These are phyloP conservation scores for Amniculicola lignicola DNA, from an alignment of 495 filamentous ascomycete species.

Conservation along the genomic window DNA sequence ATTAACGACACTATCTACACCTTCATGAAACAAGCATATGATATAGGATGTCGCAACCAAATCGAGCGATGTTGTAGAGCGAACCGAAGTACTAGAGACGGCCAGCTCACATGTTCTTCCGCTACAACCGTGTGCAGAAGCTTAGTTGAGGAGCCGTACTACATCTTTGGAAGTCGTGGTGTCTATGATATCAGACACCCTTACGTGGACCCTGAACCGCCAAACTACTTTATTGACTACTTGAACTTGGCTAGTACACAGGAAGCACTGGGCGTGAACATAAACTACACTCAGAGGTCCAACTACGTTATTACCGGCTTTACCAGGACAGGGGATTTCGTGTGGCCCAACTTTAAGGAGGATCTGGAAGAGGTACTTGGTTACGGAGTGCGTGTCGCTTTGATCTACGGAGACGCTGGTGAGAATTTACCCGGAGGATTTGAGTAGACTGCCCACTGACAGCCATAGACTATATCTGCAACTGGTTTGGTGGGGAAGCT, in stretches of 20 bases:
- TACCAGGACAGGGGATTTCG: conserved; percentile 49
- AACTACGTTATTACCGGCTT: conserved; percentile 44
- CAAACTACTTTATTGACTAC: conserved; percentile 47
- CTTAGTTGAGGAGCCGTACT: conserved; percentile 47
- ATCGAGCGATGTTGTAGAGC: conserved; percentile 42
- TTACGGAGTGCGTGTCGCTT: conserved; percentile 46
- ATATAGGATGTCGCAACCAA: conserved; percentile 41
- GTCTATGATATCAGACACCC: conserved; percentile 54
- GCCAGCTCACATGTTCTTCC: conserved; percentile 41
- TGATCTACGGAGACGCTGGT: conserved; percentile 52
- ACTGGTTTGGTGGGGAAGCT: conserved; percentile 44
- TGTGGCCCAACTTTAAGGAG: conserved; percentile 45
- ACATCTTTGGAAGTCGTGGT: conserved; percentile 45
- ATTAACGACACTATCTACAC: conserved; percentile 57
- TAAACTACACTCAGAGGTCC: conserved; percentile 49
- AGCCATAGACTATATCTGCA: conserved; percentile 48
- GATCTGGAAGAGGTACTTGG: conserved; percentile 50
- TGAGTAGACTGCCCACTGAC: too few relatives aligned
- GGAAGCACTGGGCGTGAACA: conserved; percentile 51
- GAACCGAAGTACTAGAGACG: conserved; percentile 39
- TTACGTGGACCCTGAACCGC: conserved; percentile 49
- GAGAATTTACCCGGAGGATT: too few relatives aligned
- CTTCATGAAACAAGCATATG: conserved; percentile 48
- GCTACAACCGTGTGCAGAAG: conserved; percentile 46
- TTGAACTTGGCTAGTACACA: conserved; percentile 49